These are phyloP conservation scores for Thelephora terrestris DNA, from an alignment of 1,284 basidiomycete species.

Conservation along the genomic window DNA sequence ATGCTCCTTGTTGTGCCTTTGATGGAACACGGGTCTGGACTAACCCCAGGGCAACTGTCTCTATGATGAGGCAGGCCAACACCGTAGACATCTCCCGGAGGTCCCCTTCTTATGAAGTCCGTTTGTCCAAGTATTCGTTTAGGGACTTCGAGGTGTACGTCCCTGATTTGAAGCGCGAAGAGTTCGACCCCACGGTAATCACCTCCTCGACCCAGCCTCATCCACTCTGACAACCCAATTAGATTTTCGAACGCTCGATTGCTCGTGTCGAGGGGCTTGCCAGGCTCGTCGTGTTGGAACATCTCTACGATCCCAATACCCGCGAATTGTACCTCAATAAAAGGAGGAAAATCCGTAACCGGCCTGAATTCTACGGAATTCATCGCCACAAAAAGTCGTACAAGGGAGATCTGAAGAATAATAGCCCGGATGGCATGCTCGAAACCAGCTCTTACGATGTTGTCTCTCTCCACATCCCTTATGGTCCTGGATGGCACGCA, in stretches of 20 bases:
- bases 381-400: constrained; percentile 19
- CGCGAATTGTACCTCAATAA: constrained; percentile 35
- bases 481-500: constrained; percentile 52
- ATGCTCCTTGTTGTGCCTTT: constrained; percentile 46
- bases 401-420: constrained; percentile 44
- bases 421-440: constrained; percentile 29
- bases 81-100: constrained; percentile 47
- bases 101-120: constrained; percentile 54
- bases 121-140: constrained; percentile 43
- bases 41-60: constrained; percentile 42
- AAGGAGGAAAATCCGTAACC: constrained; percentile 37
- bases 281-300: constrained; percentile 48
- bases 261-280: constrained; percentile 44
- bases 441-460: constrained; percentile 55
- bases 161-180: constrained; percentile 35
- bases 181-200: constrained; percentile 46
- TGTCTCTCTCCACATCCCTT: constrained; percentile 46
- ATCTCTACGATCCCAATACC: constrained; percentile 30
- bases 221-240: neutral
- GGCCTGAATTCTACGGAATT: constrained; percentile 23
- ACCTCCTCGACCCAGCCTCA: neutral
- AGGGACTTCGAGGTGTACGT: constrained; percentile 47
- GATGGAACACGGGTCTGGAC: constrained; percentile 46
- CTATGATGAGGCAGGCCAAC: constrained; percentile 53
- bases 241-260: constrained; percentile 53